These are phyloP conservation scores for Eucalyptus guilfoylei DNA, from an alignment of 345 rosid genomes.

Conservation along the genomic window DNA sequence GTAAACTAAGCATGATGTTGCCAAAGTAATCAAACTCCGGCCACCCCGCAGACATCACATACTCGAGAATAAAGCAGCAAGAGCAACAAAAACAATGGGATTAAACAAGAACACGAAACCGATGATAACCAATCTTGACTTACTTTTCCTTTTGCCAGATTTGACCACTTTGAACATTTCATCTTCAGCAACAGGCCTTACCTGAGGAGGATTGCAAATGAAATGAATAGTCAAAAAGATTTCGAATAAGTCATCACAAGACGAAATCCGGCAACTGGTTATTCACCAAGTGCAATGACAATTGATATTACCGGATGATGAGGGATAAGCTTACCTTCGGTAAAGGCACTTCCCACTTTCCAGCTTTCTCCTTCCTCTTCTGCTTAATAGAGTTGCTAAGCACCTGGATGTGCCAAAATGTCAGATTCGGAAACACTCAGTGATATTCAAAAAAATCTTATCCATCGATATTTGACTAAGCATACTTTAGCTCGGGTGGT, in stretches of 20 bases:
- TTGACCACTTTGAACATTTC: conserved; percentile 92
- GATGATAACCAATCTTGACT: neutral
- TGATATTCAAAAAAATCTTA: neutral
- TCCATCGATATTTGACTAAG: neutral
- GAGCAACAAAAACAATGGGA: neutral
- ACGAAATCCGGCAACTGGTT: neutral
- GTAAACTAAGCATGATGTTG: neutral
- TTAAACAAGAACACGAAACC: neutral
- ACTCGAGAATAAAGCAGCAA: neutral
- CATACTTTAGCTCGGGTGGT: conserved; percentile 76
- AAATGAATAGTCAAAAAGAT: neutral
- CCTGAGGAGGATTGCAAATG: conserved; percentile 16
- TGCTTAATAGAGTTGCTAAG: conserved; percentile 92
- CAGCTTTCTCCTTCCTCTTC: conserved; percentile 94
- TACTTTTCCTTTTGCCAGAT: conserved; percentile 70
- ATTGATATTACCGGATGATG: neutral
- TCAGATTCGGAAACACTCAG: neutral
- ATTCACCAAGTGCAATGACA: neutral
- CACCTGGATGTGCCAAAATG: conserved; percentile 19
- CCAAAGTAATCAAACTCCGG: neutral
- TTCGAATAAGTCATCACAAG: neutral
- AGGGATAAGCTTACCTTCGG: conserved; percentile 42
- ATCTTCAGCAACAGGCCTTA: conserved; percentile 96
- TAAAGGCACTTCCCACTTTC: conserved; percentile 94
- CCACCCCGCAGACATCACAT: neutral